Evolutionary conservation across 768 basidiomycete species (phyloP).

Genomic region (Collybiopsis confluens): DNA sequence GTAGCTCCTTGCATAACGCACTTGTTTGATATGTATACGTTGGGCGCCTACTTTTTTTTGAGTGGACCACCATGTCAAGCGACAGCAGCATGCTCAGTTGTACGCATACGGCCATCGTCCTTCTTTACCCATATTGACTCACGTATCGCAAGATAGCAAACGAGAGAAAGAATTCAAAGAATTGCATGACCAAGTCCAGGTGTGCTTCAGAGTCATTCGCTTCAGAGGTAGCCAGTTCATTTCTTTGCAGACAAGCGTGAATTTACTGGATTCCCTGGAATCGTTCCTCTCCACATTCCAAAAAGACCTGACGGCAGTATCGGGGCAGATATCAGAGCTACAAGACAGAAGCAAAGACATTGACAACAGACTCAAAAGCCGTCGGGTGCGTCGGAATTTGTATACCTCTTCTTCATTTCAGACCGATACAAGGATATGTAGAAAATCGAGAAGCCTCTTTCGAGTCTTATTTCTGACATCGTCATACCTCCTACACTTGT

Average conservation of each 20-base stretch:
- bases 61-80: no score
- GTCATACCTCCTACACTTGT: constrained; percentile 80
- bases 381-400: constrained; percentile 54
- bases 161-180: constrained; percentile 71
- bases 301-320: constrained; percentile 88
- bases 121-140: no score
- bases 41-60: no score
- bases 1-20: constrained; percentile 32
- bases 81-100: not conserved
- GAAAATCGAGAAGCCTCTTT: constrained; percentile 87
- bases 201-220: constrained; percentile 21
- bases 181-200: constrained; percentile 90
- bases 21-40: constrained; percentile 9
- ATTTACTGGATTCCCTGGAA: constrained; percentile 82
- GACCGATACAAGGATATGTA: no score
- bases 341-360: constrained; percentile 90
- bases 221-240: no score
- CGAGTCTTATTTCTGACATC: constrained; percentile 74
- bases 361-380: constrained; percentile 77
- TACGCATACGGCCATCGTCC: not conserved
- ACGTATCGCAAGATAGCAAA: constrained; percentile 6
- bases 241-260: constrained; percentile 68
- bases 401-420: not conserved
- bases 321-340: constrained; percentile 92
- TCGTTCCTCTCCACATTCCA: constrained; percentile 94